Evolutionary conservation across 495 filamentous ascomycete genomes (phyloP), one percentile per base, ranked within the genome.

Genomic region (Aspergillus campestris): DNA sequence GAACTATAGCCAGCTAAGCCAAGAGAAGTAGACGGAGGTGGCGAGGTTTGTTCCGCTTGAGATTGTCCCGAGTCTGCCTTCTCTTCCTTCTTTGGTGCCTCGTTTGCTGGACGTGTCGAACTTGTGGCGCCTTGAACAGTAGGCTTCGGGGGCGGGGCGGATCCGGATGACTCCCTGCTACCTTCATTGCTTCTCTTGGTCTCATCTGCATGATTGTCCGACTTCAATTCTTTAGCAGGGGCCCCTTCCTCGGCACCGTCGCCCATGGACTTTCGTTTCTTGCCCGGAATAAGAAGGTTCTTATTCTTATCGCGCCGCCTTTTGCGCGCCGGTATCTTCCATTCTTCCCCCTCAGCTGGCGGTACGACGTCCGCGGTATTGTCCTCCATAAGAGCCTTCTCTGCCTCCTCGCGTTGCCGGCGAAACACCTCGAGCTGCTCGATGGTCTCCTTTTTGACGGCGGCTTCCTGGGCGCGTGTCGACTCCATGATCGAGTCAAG

Each of bases 401-500:
- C 81, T 0, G 72, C 77, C 58, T 83, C 77, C 51, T 84, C 81
- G 49, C 83, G 83, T 53, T 81, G 78, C 55, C 72, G 69, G 31
- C 84, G 72, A 53, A 95, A 95, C 0, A 59, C 56, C 34, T 80
- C 77, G 31, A 96, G 61, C 52, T 87, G 81, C 53, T 86, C 80
- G 14, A 77, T 73, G 10, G 84, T 87, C 64, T 94, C 86, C 49
- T 74, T 79, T 58, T 78, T 78, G n/a, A 87, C 71, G 30, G 76
- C 70, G 7, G 77, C 84, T 57, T 95, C 89, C 62, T 89, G 80
- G 9, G 70, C 74, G 14, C 84, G 66, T 28, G 77, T 83, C 34
- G 73, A 77, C 51, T 84, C 84, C 30, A 82, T 65, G 11, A 95
- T 78, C 2, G 78, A 83, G 47, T 94, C 89, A 11, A 97, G 65